phyloP scores from a whole-genome alignment of 495 filamentous ascomycete genomes.

The Penicillium daleae region DNA sequence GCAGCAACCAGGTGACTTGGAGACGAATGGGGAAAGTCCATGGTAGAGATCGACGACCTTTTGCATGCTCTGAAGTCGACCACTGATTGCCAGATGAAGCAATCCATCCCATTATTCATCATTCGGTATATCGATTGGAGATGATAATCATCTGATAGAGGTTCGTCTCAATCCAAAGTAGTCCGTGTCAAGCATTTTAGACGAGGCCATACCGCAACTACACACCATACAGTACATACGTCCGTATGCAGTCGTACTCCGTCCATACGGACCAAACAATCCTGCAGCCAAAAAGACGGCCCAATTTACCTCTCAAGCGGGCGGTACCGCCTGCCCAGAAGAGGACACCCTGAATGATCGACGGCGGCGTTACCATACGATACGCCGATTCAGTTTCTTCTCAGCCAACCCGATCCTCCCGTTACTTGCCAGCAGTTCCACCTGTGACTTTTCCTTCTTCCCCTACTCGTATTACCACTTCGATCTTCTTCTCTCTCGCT shows the following conservation, averaged over 20 bases:
- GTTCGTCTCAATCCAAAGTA: background rate
- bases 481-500: constrained; percentile 25
- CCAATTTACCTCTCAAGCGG: constrained; percentile 10
- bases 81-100: no score
- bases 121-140: no score
- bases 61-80: background rate
- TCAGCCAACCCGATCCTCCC: constrained; percentile 16
- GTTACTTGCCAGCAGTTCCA: constrained; percentile 8
- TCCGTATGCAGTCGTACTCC: no score
- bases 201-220: background rate
- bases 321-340: constrained; percentile 26
- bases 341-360: constrained; percentile 25
- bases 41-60: background rate
- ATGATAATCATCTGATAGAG: background rate
- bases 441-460: constrained; percentile 30
- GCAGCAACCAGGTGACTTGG: constrained; percentile 12
- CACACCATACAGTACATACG: background rate
- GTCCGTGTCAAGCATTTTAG: no score
- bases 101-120: no score
- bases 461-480: constrained; percentile 26
- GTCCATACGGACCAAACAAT: no score
- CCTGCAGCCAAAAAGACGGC: background rate
- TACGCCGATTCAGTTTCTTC: constrained; percentile 24
- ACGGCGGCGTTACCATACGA: constrained; percentile 26
- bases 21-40: constrained; percentile 8